Evolutionary conservation across 129 eudicot species (phyloP).

Genomic region (Kitagawia praeruptora): DNA sequence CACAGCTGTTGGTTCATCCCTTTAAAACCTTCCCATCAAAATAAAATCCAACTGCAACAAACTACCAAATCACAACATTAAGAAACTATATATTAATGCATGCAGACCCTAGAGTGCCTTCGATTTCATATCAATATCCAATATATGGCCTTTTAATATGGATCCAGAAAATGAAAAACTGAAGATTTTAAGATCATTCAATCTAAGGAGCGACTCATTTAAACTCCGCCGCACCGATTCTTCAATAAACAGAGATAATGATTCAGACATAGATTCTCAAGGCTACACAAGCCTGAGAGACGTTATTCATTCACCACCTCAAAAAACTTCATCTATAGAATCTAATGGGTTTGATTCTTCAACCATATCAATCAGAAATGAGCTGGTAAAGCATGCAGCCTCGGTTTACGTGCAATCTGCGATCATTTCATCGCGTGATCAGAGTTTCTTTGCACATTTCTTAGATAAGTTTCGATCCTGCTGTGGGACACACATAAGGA

Average conservation of each 20-base stretch:
- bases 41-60: neutral
- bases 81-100: neutral
- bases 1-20: neutral
- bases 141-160: slow-evolving; percentile 20
- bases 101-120: neutral
- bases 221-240: slow-evolving; percentile 16
- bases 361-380: slow-evolving; percentile 38
- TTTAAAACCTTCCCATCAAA: neutral
- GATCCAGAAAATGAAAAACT: slow-evolving; percentile 23
- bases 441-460: slow-evolving; percentile 15
- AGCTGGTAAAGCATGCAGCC: slow-evolving; percentile 54
- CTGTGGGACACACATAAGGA: slow-evolving; percentile 23
- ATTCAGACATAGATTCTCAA: slow-evolving; percentile 29
- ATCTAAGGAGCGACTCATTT: slow-evolving; percentile 12
- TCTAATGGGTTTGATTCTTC: slow-evolving; percentile 34
- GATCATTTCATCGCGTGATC: slow-evolving; percentile 27
- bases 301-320: slow-evolving; percentile 20
- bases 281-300: slow-evolving; percentile 58
- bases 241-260: slow-evolving; percentile 23
- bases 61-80: neutral
- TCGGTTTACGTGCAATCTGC: slow-evolving; percentile 58
- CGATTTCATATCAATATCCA: neutral
- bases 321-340: slow-evolving; percentile 10
- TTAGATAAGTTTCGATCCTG: slow-evolving; percentile 20
- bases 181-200: slow-evolving; percentile 17